These are phyloP conservation scores for Aureobasidium mangrovei DNA, from an alignment of 2,329 filamentous ascomycete genomes.

Conservation along the genomic window DNA sequence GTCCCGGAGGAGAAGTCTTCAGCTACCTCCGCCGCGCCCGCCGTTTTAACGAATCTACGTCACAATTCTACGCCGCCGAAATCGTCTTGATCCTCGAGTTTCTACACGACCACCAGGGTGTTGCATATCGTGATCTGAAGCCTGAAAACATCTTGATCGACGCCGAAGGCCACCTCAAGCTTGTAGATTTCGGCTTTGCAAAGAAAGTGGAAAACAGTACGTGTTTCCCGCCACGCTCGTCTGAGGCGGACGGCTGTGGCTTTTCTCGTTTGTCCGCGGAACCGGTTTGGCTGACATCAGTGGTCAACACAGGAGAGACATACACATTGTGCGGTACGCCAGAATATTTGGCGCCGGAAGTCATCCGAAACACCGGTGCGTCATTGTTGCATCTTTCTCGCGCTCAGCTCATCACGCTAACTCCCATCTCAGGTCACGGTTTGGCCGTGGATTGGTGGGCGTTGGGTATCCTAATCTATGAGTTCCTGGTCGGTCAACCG, in stretches of 20 bases:
- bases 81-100: slow-evolving; percentile 76
- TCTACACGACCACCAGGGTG: slow-evolving; percentile 68
- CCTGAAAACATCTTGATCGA: slow-evolving; percentile 76
- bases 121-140: slow-evolving; percentile 75
- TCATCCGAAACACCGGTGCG: slow-evolving; percentile 69
- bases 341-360: slow-evolving; percentile 76
- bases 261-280: not conserved
- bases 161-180: slow-evolving; percentile 66
- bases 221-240: not conserved
- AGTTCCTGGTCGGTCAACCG: slow-evolving; percentile 76
- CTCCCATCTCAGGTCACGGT: slow-evolving; percentile 42
- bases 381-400: not conserved
- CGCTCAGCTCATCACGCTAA: not conserved
- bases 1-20: slow-evolving; percentile 77
- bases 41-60: slow-evolving; percentile 68
- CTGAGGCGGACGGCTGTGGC: not conserved
- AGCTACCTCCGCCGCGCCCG: slow-evolving; percentile 70
- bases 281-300: not conserved
- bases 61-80: slow-evolving; percentile 75
- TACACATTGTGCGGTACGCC: slow-evolving; percentile 79
- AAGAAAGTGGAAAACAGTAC: slow-evolving; percentile 60
- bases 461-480: slow-evolving; percentile 72
- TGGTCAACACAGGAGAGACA: slow-evolving; percentile 49
- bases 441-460: slow-evolving; percentile 83
- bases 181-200: slow-evolving; percentile 80